Conservation (phyloP, 805 yeast species). For the Ogataea wickerhamii region DNA sequence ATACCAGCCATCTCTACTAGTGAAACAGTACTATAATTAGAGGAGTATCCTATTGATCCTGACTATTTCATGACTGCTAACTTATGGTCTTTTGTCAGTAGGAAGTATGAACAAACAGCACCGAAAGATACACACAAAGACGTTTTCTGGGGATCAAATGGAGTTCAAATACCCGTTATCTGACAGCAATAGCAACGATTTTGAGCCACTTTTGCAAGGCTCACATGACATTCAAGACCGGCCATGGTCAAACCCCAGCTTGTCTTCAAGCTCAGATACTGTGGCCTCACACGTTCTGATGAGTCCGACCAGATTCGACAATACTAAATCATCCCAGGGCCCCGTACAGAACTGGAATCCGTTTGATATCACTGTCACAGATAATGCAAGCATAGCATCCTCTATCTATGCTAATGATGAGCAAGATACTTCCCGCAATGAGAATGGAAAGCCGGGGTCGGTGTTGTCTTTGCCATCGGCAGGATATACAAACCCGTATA, state of each 20-base stretch:
- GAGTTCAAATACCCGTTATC: slow-evolving; percentile 9
- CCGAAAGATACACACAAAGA: slow-evolving; percentile 10
- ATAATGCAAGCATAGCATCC: background rate
- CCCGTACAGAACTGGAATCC: slow-evolving; percentile 3
- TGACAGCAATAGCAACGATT: too few species aligned
- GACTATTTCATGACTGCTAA: too few species aligned
- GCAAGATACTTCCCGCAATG: background rate
- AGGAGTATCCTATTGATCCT: too few species aligned
- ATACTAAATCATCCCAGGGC: background rate
- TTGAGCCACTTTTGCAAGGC: too few species aligned
- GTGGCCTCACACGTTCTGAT: slow-evolving; percentile 3
- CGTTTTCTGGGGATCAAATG: slow-evolving; percentile 15
- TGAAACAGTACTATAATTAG: too few species aligned
- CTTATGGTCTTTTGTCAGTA: too few species aligned
- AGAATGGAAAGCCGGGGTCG: too few species aligned
- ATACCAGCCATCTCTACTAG: slow-evolving; percentile 10
- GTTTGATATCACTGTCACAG: slow-evolving; percentile 1
- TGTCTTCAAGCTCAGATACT: slow-evolving; percentile 5
- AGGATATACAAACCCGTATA: background rate
- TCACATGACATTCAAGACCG: too few species aligned
- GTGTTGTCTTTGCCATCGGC: too few species aligned
- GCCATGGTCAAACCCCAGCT: too few species aligned
- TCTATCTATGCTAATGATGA: background rate
- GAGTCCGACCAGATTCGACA: background rate
- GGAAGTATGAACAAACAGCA: slow-evolving; percentile 5